phyloP scores from a whole-genome alignment of 139 green algal species.

The Chlorella sp. region DNA sequence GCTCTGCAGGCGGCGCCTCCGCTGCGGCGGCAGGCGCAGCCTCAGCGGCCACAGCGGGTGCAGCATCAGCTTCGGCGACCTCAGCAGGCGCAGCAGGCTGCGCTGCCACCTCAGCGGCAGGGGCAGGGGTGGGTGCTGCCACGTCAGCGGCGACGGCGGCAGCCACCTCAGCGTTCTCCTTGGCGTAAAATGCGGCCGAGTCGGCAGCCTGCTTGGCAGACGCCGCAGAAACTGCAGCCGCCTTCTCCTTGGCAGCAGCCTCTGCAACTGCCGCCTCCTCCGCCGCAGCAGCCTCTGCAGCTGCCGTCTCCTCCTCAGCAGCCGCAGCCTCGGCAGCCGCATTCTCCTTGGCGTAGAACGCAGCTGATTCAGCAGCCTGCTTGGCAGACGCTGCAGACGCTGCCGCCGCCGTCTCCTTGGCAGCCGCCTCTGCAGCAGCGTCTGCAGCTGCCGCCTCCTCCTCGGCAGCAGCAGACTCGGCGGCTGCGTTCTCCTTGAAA shows the following conservation, averaged over 20 bases:
- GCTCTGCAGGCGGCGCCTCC: not conserved
- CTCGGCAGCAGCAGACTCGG: not conserved
- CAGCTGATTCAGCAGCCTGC: not conserved
- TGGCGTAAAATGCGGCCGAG: not conserved
- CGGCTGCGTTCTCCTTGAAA: not conserved
- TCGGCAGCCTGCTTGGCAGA: not conserved
- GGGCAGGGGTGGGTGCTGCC: not conserved
- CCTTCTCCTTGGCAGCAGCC: not conserved
- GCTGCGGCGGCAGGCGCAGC: not conserved
- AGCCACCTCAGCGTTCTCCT: not conserved
- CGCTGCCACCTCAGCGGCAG: not conserved
- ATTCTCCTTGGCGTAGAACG: not conserved
- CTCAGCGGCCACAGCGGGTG: not conserved
- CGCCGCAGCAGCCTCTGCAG: not conserved
- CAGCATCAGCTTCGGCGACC: not conserved
- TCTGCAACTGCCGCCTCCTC: not conserved
- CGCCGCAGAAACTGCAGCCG: not conserved
- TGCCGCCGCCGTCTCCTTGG: not conserved
- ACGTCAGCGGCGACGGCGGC: not conserved
- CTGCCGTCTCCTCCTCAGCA: not conserved
- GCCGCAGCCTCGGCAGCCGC: not conserved
- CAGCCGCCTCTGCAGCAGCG: not conserved
- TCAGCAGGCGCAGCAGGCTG: not conserved
- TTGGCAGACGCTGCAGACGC: not conserved
- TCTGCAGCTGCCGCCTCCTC: not conserved